A percentile compares a stretch with the other conserved stretches of the same genome.
These are phyloP conservation scores for Musa balbisiana DNA, from an alignment of 202 grass and related monocot genomes.

Conservation along the genomic window DNA sequence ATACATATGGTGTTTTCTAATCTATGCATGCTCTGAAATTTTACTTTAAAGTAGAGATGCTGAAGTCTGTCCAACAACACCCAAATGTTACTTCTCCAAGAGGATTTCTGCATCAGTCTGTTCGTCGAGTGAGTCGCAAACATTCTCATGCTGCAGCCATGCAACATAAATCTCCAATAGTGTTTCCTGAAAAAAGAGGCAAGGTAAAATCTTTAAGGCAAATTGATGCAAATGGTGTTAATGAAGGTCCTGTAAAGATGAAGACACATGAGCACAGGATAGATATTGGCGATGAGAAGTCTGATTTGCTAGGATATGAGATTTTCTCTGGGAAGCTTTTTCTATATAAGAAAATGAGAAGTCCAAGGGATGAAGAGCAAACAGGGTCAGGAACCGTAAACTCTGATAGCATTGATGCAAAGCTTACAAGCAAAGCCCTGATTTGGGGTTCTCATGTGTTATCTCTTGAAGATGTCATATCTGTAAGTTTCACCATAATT, in stretches of 20 bases:
- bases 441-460: slow-evolving; percentile 69
- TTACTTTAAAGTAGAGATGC: slow-evolving; percentile 44
- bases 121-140: slow-evolving; percentile 39
- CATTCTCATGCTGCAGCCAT: slow-evolving; percentile 49
- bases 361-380: slow-evolving; percentile 27
- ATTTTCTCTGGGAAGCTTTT: slow-evolving; percentile 65
- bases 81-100: slow-evolving; percentile 52
- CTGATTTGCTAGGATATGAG: slow-evolving; percentile 77
- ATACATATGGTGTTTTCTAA: background rate
- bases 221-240: slow-evolving; percentile 29
- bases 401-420: slow-evolving; percentile 44
- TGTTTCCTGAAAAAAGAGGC: slow-evolving; percentile 62
- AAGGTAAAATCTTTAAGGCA: slow-evolving; percentile 53
- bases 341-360: slow-evolving; percentile 58
- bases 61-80: slow-evolving; percentile 42
- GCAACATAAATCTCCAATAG: slow-evolving; percentile 60
- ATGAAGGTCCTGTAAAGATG: slow-evolving; percentile 31
- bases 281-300: slow-evolving; percentile 74
- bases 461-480: slow-evolving; percentile 63
- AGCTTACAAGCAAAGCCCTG: slow-evolving; percentile 85
- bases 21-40: slow-evolving; percentile 27
- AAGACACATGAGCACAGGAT: slow-evolving; percentile 52
- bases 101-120: slow-evolving; percentile 59
- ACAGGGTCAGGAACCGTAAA: slow-evolving; percentile 34
- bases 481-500: slow-evolving; percentile 57